Evolutionary conservation across 2,329 filamentous ascomycete species (phyloP), one percentile per base, ranked within the genome.

Genomic region (Hypoxylon sp.): DNA sequence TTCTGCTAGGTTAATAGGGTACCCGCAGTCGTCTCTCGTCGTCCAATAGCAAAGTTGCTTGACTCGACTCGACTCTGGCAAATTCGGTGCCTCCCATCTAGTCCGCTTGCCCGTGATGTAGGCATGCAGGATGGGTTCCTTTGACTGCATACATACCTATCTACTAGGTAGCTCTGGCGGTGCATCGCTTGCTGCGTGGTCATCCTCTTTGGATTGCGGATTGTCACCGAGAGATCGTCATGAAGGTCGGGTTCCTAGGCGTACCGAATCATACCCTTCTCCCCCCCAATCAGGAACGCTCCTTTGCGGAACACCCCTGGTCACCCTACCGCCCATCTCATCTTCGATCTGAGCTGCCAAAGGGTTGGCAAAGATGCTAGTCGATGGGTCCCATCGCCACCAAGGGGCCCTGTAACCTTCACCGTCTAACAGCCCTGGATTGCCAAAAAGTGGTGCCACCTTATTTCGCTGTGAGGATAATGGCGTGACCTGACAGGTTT

Each of bases 261-360:
- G 64, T 68, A 68, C 66, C 69, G 69, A 71, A 71, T 69, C 66
- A 69, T 71, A 69, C 66, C 63, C 63, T 63, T 64, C 46, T 61
- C 22, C 44, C 58, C 63, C 68, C 68, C 68, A 70, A 68, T 70
- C 63, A 70, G 67, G 64, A 64, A 70, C 67, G 51, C 64, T 69
- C 64, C 51, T 66, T 64, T 65, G 61, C 61, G 61, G 69, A 67
- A 68, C 49, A 56, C 27, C 70, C 70, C 70, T 58, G 64, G 64
- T 68, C 61, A 64, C 44, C 54, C 66, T 61, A 68, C 68, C 67
- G 67, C 69, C 70, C 72, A 73, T 72, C 66, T 72, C 65, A 72
- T 73, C 72, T 73, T 73, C 72, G 72, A 73, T 73, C 72, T 73
- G 61, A 71, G 66, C 64, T 71, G 71, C 71, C 71, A 73, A 68